Evolutionary conservation across 176 grass and related monocot genomes (phyloP), one percentile per base, ranked within the genome.

Genomic region (Calamus simplicifolius): DNA sequence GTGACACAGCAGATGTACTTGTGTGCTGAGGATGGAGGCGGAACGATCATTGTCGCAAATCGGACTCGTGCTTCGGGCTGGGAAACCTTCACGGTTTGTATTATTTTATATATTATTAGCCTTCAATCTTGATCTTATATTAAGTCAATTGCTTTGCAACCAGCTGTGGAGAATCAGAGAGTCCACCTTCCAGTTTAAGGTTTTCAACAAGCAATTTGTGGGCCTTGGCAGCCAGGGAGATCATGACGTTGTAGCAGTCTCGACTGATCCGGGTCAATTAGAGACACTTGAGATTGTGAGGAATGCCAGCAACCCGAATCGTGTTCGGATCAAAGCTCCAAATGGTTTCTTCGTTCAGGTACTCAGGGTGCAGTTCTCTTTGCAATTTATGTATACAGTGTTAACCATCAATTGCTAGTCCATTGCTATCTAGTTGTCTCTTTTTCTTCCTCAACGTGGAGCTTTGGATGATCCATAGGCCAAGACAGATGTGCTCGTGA

Each of bases 281-380:
- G 88, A 91, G 76, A 63, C 63, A n/a, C 77, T 91, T 58, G 51
- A 77, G 65, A 61, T 91, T 4, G 75, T 86, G 10, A 75, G 72
- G 14, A 43, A 72, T 50, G 57, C 60, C 6, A 21, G 27, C n/a
- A 64, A 85, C 48, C 55, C 58, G 16, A 70, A 0, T 16, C 60
- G 55, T 27, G 66, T 80, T 17, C 65, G 79, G 27, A 77, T 91
- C 13, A 91, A 29, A 75, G 82, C 88, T 3, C 69, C 68, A 0
- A 91, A 91, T 26, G 82, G 88, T 3, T 54, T 52, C 23, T 86
- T 80, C 67, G n/a, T 90, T 12, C 82, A 90, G 84, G 84, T 82
- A 65, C 2, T 43, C 35, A 12, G 35, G 35, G 8, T 43, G 35
- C 35, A 43, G 12, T 43, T 43, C 3, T 13, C 8, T 43, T 43